These are phyloP conservation scores for Aspergillus neotritici DNA, from an alignment of 2,329 filamentous ascomycete genomes.

Conservation along the genomic window DNA sequence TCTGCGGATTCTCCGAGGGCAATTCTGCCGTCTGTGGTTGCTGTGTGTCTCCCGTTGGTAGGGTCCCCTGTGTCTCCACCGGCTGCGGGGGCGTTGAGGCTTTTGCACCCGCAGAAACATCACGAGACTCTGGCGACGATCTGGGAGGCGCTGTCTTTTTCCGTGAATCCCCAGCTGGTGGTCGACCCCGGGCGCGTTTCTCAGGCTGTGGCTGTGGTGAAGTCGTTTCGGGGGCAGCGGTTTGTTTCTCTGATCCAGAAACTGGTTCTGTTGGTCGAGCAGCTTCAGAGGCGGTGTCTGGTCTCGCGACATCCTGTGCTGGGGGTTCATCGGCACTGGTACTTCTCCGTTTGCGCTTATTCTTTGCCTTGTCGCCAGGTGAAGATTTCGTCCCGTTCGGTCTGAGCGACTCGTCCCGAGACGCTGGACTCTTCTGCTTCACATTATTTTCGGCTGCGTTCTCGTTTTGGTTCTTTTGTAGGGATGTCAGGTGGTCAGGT, in stretches of 20 bases:
- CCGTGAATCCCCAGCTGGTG: not conserved
- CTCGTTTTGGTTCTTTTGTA: not conserved
- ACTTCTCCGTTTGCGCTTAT: slow-evolving; percentile 8
- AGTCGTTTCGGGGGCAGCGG: not conserved
- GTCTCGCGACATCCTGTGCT: not conserved
- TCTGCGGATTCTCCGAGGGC: too few species aligned
- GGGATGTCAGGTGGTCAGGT: too few species aligned
- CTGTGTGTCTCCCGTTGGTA: too few species aligned
- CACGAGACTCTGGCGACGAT: too few species aligned
- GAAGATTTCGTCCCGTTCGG: slow-evolving; percentile 7
- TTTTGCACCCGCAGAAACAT: too few species aligned
- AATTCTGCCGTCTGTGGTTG: too few species aligned
- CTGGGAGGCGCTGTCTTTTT: too few species aligned
- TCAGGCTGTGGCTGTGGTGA: slow-evolving; percentile 1
- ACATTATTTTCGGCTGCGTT: not conserved
- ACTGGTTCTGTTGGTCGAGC: not conserved
- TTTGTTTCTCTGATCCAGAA: not conserved
- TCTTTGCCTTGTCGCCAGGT: not conserved
- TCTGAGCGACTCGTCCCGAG: slow-evolving; percentile 1
- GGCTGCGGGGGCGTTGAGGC: too few species aligned
- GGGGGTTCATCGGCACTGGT: not conserved
- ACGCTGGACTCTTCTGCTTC: not conserved
- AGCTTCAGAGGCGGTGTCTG: not conserved
- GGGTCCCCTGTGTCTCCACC: too few species aligned
- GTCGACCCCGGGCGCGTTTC: slow-evolving; percentile 5